Conservation (phyloP, 1,284 basidiomycete genomes). For the Fistulinella cinereoalba region DNA sequence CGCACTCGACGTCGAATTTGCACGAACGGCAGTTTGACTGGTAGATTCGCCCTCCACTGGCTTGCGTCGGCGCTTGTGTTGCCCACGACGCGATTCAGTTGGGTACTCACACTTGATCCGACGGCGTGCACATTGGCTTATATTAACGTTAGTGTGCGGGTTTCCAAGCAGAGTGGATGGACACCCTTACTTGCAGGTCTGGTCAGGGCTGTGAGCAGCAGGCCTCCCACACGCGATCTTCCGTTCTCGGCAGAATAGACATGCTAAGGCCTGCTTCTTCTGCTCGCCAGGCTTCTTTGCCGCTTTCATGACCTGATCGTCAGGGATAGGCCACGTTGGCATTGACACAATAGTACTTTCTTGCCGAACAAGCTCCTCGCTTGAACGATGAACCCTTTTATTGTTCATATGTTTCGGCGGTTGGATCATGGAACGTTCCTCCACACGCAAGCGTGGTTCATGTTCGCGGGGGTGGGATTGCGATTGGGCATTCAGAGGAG, state of each 20-base stretch:
- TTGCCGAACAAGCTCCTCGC: constrained; percentile 32
- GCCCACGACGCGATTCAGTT: constrained; percentile 51
- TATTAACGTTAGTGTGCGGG: constrained; percentile 22
- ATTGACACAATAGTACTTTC: constrained; percentile 26
- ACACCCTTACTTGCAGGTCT: constrained; percentile 38
- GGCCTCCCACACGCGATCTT: constrained; percentile 41
- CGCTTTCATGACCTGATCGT: constrained; percentile 34
- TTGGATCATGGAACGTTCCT: constrained; percentile 24
- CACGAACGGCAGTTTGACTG: constrained; percentile 21
- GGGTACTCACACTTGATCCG: constrained; percentile 48
- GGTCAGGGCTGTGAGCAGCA: constrained; percentile 31
- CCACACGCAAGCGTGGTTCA: constrained; percentile 23
- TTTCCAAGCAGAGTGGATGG: constrained; percentile 6
- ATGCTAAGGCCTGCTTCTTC: constrained; percentile 41
- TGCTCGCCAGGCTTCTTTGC: constrained; percentile 37
- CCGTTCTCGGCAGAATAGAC: constrained; percentile 39
- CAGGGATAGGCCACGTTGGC: constrained; percentile 33
- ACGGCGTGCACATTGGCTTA: constrained; percentile 49
- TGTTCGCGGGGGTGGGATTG: constrained; percentile 21
- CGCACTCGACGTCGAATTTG: constrained; percentile 23
- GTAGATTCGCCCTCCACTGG: constrained; percentile 26
- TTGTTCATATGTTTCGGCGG: constrained; percentile 23
- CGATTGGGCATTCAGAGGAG: constrained; percentile 12
- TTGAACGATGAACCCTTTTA: constrained; percentile 33
- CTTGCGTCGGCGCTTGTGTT: constrained; percentile 44